Evolutionary conservation across 495 filamentous ascomycete species (phyloP), one percentile per base, ranked within the genome.

Genomic region (Hypomontagnella submonticulosa): DNA sequence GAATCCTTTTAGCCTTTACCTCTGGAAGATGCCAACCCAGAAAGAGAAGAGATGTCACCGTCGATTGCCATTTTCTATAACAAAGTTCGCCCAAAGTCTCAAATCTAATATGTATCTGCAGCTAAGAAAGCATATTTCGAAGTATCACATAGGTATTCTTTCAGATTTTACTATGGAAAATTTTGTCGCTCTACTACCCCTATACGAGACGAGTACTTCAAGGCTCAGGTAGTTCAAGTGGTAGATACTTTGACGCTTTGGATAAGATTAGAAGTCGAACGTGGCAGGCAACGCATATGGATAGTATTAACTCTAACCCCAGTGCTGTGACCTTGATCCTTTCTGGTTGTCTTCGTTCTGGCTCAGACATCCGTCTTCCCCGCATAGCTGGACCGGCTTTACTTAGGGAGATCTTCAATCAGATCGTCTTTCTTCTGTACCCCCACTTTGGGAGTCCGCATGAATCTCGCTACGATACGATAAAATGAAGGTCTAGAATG

Each of bases 371-470:
- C 38, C 30, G 55, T 30, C 41, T 40, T 50, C 56, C 62, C 61
- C 55, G 50, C 56, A 43, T 48, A 19, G 18, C 44, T 52, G 34
- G 30, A 30, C 23, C 20, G 16, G 58, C 15, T 60, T 20, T 18
- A 12, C 20, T n/a, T 13, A 34, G 23, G 32, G 38, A 15, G 57
- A 51, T 57, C 63, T 46, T 51, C 51, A 34, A 11, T 15, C 27
- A 37, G 9, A 49, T 30, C 11, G 33, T 18, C 27, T 33, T 46
- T 57, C 34, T 4, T 53, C 54, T 44, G 36, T 34, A 18, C 48
- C 63, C 63, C 63, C 50, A 52, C 63, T 47, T 23, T 38, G 36
- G 8, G 37, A 15, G 8, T 38, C 34, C 16, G 63, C 63, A 67
- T 61, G 33, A 61, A 41, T 53, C 15, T 4, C 19, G 4, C 19